Conservation (phyloP, 2,329 filamentous ascomycete species). For the Sclerotinia subarctica region DNA sequence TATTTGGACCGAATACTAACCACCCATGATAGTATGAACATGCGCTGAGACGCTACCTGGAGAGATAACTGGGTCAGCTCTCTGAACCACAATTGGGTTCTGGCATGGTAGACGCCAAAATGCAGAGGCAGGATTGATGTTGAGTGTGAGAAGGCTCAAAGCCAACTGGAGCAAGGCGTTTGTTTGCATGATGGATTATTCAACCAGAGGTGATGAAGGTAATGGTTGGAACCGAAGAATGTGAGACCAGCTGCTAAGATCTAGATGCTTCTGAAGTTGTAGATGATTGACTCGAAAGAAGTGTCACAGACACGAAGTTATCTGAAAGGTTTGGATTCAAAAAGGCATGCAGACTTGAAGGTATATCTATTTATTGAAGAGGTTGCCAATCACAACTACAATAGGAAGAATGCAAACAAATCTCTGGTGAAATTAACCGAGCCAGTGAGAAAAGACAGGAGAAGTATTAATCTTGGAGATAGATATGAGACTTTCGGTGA, state of each 20-base stretch:
- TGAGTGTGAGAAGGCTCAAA: slow-evolving; percentile 12
- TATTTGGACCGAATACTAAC: slow-evolving; percentile 30
- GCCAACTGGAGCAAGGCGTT: slow-evolving; percentile 1
- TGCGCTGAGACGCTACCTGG: slow-evolving; percentile 54
- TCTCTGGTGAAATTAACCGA: not conserved
- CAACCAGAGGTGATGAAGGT: not conserved
- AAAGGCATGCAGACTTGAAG: not conserved
- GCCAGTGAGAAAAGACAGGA: not conserved
- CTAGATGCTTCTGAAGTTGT: not conserved
- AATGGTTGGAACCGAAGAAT: not conserved
- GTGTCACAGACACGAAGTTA: slow-evolving; percentile 6
- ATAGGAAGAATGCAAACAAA: not conserved
- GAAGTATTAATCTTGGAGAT: not conserved
- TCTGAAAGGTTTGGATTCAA: not conserved
- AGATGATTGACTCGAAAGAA: not conserved
- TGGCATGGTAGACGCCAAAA: slow-evolving; percentile 48
- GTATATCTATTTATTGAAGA: not conserved
- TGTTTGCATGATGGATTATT: slow-evolving; percentile 1
- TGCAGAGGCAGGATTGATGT: slow-evolving; percentile 35
- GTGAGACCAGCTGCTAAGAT: slow-evolving; percentile 11
- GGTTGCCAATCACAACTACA: not conserved
- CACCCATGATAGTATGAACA: slow-evolving; percentile 60
- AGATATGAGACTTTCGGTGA: slow-evolving; percentile 1
- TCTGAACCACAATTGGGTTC: slow-evolving; percentile 44
- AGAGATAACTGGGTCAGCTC: slow-evolving; percentile 57